phyloP scores from a whole-genome alignment of 352 stramenopile genomes.

The Phytophthora boehmeriae region DNA sequence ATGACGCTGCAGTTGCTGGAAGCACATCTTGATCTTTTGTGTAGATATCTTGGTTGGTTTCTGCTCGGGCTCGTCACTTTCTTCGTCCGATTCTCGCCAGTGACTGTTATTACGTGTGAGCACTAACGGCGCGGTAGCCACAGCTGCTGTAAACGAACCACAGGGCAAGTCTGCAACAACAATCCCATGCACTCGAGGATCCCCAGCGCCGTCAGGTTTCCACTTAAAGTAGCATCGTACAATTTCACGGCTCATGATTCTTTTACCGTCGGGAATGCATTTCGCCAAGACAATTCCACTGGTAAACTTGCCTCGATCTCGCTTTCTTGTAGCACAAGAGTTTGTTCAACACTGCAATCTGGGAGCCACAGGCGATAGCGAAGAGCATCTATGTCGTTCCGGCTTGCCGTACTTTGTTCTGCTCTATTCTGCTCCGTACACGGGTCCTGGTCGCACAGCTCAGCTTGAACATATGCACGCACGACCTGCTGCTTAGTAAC shows the following conservation, averaged over 20 bases:
- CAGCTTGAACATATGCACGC: conserved; percentile 63
- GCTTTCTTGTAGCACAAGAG: conserved; percentile 43
- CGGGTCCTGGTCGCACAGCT: conserved; percentile 32
- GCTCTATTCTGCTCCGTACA: neutral
- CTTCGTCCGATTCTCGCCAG: neutral
- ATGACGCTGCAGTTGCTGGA: conserved; percentile 36
- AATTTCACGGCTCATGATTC: conserved; percentile 32
- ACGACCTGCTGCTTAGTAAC: conserved; percentile 45
- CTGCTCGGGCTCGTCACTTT: neutral
- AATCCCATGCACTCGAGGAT: conserved; percentile 13
- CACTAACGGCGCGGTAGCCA: conserved; percentile 3
- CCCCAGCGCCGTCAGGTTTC: conserved; percentile 18
- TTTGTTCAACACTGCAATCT: conserved; percentile 61
- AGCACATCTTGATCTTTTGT: neutral
- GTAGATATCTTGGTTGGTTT: neutral
- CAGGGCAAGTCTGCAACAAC: conserved; percentile 41
- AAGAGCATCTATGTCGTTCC: conserved; percentile 11
- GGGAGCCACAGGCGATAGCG: conserved; percentile 55
- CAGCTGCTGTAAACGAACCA: conserved; percentile 30
- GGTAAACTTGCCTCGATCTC: conserved; percentile 64
- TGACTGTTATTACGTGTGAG: neutral
- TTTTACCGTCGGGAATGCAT: conserved; percentile 15
- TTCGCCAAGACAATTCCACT: conserved; percentile 40
- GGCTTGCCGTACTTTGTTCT: neutral
- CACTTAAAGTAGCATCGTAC: conserved; percentile 44